These are phyloP conservation scores for Cenchrus purpureus DNA, from an alignment of 176 grass and related monocot species.

Conservation along the genomic window DNA sequence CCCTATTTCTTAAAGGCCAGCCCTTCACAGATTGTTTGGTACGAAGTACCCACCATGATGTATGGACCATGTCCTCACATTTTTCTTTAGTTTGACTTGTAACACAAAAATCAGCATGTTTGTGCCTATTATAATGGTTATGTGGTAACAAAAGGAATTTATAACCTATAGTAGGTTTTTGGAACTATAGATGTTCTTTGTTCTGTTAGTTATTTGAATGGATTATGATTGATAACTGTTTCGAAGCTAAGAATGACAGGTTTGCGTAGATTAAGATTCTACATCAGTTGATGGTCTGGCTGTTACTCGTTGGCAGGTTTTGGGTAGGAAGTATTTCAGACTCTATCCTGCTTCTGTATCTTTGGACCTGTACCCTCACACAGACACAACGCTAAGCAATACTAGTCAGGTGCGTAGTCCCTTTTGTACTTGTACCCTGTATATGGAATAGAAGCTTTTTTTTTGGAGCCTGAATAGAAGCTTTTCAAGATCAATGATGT, in stretches of 20 bases:
- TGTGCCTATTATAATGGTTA: neutral
- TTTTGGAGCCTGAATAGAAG: too few species aligned
- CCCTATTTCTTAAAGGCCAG: neutral
- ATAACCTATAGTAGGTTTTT: neutral
- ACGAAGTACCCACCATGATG: neutral
- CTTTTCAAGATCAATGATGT: neutral
- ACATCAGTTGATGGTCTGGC: conserved; percentile 15
- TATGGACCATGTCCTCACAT: neutral
- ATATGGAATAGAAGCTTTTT: neutral
- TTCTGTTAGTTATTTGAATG: conserved; percentile 21
- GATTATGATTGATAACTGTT: neutral
- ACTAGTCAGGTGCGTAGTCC: conserved; percentile 71
- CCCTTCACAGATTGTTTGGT: neutral
- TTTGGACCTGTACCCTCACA: conserved; percentile 67
- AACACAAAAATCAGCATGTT: neutral
- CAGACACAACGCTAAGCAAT: conserved; percentile 77
- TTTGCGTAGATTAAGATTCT: neutral
- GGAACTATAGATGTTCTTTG: neutral
- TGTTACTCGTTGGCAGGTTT: conserved; percentile 63
- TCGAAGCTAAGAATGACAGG: neutral
- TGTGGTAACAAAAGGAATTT: conserved; percentile 6
- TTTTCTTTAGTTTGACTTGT: neutral
- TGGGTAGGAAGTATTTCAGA: conserved; percentile 95
- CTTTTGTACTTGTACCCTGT: conserved; percentile 10
- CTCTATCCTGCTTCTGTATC: conserved; percentile 73